Base-by-base conservation (phyloP, 176 grass and related monocot genomes). In the Cenchrus americanus region DNA sequence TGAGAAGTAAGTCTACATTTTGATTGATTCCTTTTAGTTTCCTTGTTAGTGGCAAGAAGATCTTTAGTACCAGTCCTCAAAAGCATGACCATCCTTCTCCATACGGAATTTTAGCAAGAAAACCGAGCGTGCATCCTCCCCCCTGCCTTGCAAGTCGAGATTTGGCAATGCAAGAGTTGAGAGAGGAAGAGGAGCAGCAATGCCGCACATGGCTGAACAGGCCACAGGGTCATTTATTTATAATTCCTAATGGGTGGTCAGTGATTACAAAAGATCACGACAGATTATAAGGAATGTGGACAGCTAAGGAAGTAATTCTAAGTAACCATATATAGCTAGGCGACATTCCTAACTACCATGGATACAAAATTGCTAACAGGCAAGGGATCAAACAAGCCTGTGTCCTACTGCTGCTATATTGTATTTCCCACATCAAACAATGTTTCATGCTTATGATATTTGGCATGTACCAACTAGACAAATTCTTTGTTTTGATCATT, bases 1-100 rank as follows among this genome's bases (percentile, higher is more conserved):
- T 63, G 84, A 93, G 69, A 98, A 90, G 92, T 97, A 85, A 91
- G 92, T 84, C 86, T 75, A 43, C 43, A 34, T 19, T 75, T 41
- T 22, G 6, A 37, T 40, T 53, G 10, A 4, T 40, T 61, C 47
- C 47, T 52, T 67, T 52, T 14, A 49, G 18, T 50, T 66, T 14
- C 46, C 61, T 65, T n/a, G 26, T 32, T 21, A 50, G 18, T 64
- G 46, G 26, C 43, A 49, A 64, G 43, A 64, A 64, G 47, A 27
- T 32, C 23, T 79, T 63, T 77, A n/a, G 3, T 62, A 47, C 41
- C 41, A 61, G 5, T 73, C 71, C n/a, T 77, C 37, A 44, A 26
- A 54, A 54, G 24, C 23, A 52, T 53, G 26, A 5, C 4, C 27
- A 73, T 10, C 15, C 5, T 54, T 48, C 44, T 43, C 24, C 24